phyloP scores from a whole-genome alignment of 805 yeast species.

The Zygoascus biomembranicola region DNA sequence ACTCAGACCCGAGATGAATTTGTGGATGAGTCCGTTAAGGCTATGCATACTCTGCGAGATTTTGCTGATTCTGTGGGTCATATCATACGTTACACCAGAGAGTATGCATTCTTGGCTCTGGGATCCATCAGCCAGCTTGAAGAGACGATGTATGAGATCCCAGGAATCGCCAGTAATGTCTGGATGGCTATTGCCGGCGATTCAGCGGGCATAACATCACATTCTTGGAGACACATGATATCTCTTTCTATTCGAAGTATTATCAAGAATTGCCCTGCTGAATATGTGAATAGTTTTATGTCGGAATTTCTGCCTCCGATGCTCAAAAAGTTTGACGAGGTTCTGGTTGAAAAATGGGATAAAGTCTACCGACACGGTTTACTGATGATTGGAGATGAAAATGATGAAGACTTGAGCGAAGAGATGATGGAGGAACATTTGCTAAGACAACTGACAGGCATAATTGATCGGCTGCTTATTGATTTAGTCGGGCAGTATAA shows the following conservation, averaged over 20 bases:
- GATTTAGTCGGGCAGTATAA: constrained; percentile 73
- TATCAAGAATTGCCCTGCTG: constrained; percentile 79
- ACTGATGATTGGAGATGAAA: constrained; percentile 42
- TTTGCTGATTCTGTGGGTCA: constrained; percentile 98
- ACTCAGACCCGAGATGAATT: constrained; percentile 90
- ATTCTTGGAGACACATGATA: constrained; percentile 96
- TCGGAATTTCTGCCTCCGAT: constrained; percentile 69
- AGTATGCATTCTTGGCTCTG: constrained; percentile 84
- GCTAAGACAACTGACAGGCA: constrained; percentile 85
- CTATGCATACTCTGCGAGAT: constrained; percentile 87
- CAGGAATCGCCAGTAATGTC: constrained; percentile 63
- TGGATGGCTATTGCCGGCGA: constrained; percentile 87
- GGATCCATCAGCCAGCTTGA: constrained; percentile 87
- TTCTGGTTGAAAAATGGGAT: constrained; percentile 74
- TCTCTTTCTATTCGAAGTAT: constrained; percentile 82
- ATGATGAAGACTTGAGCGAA: constrained; percentile 80
- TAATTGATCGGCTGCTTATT: constrained; percentile 76
- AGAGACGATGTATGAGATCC: constrained; percentile 79
- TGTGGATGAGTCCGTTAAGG: constrained; percentile 87
- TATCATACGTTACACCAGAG: constrained; percentile 88
- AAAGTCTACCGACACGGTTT: constrained; percentile 44
- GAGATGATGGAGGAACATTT: constrained; percentile 98
- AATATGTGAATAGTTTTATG: constrained; percentile 61
- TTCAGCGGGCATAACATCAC: constrained; percentile 78
- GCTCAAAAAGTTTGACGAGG: constrained; percentile 60